Percentiles rank a stretch among this genome's conserved stretches.
Evolutionary conservation across 441 rosid species (phyloP).

Genomic region (Populus hybrid): DNA sequence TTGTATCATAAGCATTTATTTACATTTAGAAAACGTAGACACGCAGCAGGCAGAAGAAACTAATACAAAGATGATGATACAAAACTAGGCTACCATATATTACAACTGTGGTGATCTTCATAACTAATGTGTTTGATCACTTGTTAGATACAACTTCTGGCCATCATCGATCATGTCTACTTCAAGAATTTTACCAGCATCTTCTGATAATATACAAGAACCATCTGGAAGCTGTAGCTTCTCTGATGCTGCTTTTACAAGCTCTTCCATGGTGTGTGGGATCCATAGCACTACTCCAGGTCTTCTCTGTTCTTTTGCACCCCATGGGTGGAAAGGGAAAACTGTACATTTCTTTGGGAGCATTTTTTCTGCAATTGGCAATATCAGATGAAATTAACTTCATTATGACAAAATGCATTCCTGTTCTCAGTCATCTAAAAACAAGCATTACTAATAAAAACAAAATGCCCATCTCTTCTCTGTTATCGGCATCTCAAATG

Average conservation of each 20-base stretch:
- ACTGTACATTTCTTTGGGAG: slow-evolving; percentile 65
- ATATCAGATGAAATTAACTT: background rate
- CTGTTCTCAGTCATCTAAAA: background rate
- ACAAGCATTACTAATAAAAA: background rate
- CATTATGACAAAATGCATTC: background rate
- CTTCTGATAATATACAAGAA: slow-evolving; percentile 58
- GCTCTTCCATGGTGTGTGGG: slow-evolving; percentile 49
- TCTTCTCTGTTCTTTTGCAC: slow-evolving; percentile 42
- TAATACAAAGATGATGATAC: background rate
- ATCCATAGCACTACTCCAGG: slow-evolving; percentile 75
- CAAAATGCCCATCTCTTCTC: background rate
- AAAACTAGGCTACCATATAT: background rate
- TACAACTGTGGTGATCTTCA: background rate
- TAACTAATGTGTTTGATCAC: slow-evolving; percentile 26
- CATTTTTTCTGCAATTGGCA: slow-evolving; percentile 38
- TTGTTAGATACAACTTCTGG: slow-evolving; percentile 58
- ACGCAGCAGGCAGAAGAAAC: background rate
- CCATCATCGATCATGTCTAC: slow-evolving; percentile 66
- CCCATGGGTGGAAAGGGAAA: slow-evolving; percentile 72
- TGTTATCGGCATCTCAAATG: background rate
- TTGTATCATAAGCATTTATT: background rate
- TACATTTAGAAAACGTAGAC: background rate
- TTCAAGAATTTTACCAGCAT: slow-evolving; percentile 67
- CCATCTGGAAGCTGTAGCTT: slow-evolving; percentile 41
- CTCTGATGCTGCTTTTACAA: slow-evolving; percentile 46